Evolutionary conservation across 83 land plant species (phyloP), one percentile per base, ranked within the genome.

Genomic region (Thuja plicata): DNA sequence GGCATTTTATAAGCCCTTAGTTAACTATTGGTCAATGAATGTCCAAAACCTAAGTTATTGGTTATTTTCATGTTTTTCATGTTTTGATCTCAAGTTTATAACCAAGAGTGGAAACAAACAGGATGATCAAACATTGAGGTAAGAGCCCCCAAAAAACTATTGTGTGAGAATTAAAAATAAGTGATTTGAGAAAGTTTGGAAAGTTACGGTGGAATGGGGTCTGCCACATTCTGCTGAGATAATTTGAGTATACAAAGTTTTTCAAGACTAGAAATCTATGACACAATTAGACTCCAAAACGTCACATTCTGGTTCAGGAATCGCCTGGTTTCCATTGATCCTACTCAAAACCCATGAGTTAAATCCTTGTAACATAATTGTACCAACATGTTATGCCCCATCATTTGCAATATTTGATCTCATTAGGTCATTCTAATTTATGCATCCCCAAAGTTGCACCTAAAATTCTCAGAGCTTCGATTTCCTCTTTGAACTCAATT

Each of bases 141-240:
- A 60, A 94, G 66, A 15, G 86, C 12, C 7, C 93, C 93, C 19
- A 87, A 91, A 81, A 95, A 92, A 71, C 89, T 74, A 80, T 95
- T 95, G 87, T 93, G 84, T 0, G 97, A 95, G 11, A 95, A 10
- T 87, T 95, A 94, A 38, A 95, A 54, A 57, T 88, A 93, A 89
- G 90, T 86, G 27, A 95, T 89, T 82, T 89, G 91, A 30, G 71
- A 83, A 41, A 94, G 92, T 24, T 87, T 90, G 3, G 88, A 93
- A 2, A 96, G 55, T 50, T 89, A 90, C 43, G 85, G 46, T 13
- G 96, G 95, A 30, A 96, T 46, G 3, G 32, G 40, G 21, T 96
- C 97, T 0, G 90, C n/a, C 12, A 96, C 87, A 21, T 89, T 90
- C 85, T 96, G 95, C 86, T 91, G 90, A 9, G 95, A 90, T 83